Conservation (phyloP, 2,329 filamentous ascomycete genomes). For the Gliomastix tumulicola region DNA sequence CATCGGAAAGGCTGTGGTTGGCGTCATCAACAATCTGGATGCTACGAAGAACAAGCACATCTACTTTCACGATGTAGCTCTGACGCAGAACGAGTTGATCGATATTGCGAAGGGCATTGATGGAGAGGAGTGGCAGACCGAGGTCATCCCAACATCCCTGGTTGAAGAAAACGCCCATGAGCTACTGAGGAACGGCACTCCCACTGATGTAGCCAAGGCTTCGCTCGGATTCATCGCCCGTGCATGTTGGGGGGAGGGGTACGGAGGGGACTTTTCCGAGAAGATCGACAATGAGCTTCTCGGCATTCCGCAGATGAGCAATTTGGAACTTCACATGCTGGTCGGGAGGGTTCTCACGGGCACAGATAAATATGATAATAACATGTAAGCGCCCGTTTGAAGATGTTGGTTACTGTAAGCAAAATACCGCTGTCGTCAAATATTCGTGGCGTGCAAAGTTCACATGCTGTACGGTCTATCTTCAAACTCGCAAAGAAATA, state of each 20-base stretch:
- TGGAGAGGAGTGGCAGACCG: constrained; percentile 36
- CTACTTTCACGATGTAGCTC: constrained; percentile 31
- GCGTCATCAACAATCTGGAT: constrained; percentile 37
- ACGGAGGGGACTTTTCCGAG: constrained; percentile 15
- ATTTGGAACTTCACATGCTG: background rate
- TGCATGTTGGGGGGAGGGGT: background rate
- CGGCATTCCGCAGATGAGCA: constrained; percentile 13
- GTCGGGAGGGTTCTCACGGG: background rate
- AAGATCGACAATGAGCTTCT: constrained; percentile 34
- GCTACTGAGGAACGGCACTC: no score
- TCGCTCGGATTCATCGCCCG: constrained; percentile 10
- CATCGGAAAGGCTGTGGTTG: constrained; percentile 39
- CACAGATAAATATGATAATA: background rate
- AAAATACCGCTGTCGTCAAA: no score
- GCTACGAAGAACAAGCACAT: constrained; percentile 46
- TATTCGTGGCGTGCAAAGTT: no score
- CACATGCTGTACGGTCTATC: no score
- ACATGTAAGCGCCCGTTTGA: no score
- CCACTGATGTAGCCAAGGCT: background rate
- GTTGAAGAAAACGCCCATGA: constrained; percentile 13
- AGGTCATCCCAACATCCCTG: constrained; percentile 14
- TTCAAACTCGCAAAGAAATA: no score
- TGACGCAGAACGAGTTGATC: constrained; percentile 37
- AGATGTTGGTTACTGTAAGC: no score
- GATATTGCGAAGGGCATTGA: constrained; percentile 37